Percentiles rank a stretch among this genome's conserved stretches.
Evolutionary conservation across 192 early-diverging fungal genomes (phyloP).

Genomic region (Spizellomyces sp.): DNA sequence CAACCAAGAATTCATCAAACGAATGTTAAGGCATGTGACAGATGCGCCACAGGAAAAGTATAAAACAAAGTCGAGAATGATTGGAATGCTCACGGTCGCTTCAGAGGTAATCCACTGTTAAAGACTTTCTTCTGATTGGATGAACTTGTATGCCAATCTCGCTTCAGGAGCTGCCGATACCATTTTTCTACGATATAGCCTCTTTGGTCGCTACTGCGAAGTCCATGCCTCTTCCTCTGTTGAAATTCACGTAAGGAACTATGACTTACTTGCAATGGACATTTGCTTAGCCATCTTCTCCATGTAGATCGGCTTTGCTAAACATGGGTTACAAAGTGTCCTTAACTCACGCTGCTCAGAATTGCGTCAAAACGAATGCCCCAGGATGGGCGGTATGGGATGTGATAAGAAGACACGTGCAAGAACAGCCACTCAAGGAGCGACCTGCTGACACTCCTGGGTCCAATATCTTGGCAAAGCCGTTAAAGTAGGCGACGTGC

Average conservation of each 20-base stretch:
- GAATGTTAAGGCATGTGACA: slow-evolving; percentile 75
- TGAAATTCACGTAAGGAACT: slow-evolving; percentile 56
- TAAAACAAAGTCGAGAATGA: slow-evolving; percentile 83
- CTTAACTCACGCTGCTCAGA: slow-evolving; percentile 75
- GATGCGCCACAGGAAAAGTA: slow-evolving; percentile 57
- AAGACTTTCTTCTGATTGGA: background rate
- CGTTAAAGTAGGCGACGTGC: slow-evolving; percentile 25
- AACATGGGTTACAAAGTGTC: slow-evolving; percentile 90
- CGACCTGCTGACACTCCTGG: slow-evolving; percentile 69
- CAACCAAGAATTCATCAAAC: slow-evolving; percentile 76
- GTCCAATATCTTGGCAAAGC: slow-evolving; percentile 59
- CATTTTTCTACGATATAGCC: slow-evolving; percentile 81
- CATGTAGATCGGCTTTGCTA: slow-evolving; percentile 81
- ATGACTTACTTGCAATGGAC: background rate
- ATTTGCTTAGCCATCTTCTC: background rate
- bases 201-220: slow-evolving; percentile 73
- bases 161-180: slow-evolving; percentile 54
- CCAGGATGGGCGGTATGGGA: slow-evolving; percentile 89
- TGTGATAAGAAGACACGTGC: slow-evolving; percentile 77
- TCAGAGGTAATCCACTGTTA: slow-evolving; percentile 60
- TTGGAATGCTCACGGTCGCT: slow-evolving; percentile 93
- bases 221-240: slow-evolving; percentile 70
- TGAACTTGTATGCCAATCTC: background rate
- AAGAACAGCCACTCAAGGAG: slow-evolving; percentile 71
- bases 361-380: slow-evolving; percentile 92